Conservation (phyloP, 2,329 filamentous ascomycete species). For the Pestalotiopsis sp. region DNA sequence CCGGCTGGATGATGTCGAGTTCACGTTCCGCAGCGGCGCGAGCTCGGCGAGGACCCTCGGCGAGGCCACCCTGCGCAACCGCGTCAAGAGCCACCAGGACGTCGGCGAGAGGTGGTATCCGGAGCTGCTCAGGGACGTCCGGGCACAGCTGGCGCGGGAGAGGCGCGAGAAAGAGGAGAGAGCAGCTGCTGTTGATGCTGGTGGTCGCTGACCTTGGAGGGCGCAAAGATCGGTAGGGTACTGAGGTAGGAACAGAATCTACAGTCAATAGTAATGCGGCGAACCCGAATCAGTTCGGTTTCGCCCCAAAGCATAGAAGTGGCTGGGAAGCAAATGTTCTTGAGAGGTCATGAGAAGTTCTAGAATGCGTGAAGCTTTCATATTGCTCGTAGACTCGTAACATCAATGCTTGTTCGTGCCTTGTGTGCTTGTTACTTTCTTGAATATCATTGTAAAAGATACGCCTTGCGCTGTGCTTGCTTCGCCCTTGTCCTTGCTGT, state of each 20-base stretch:
- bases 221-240: not conserved
- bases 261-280: conserved; percentile 39
- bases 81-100: conserved; percentile 85
- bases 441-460: conserved; percentile 19
- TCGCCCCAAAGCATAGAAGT: not conserved
- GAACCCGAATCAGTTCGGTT: not conserved
- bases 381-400: conserved; percentile 15
- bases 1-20: conserved; percentile 77
- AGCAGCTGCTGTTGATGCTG: not conserved
- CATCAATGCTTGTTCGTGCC: conserved; percentile 1
- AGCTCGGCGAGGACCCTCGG: conserved; percentile 69
- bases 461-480: conserved; percentile 25
- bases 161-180: conserved; percentile 32
- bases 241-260: conserved; percentile 25
- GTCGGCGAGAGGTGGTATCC: conserved; percentile 83
- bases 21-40: conserved; percentile 74
- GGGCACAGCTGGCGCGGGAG: conserved; percentile 57
- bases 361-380: conserved; percentile 1
- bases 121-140: conserved; percentile 60
- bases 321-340: not conserved
- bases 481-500: not conserved
- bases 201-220: not conserved
- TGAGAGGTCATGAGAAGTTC: not conserved
- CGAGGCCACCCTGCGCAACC: conserved; percentile 82
- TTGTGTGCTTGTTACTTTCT: conserved; percentile 3